Base-by-base conservation (phyloP, 768 basidiomycete genomes). In the Auricularia sp. region DNA sequence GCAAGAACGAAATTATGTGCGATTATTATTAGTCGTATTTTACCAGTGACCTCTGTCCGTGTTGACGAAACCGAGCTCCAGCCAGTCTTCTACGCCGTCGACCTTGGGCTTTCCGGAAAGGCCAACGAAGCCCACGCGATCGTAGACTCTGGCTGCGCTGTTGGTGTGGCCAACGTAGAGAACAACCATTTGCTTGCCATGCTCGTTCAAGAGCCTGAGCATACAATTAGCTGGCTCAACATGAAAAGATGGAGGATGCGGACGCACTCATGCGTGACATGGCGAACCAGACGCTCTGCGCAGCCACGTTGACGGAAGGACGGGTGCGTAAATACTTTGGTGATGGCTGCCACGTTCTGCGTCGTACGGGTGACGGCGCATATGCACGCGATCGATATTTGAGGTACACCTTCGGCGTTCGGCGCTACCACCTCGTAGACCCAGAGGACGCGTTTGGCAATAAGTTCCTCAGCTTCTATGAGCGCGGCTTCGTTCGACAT, bases 251-350 rank as follows among this genome's bases (percentile, higher is more conserved):
- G 4, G 21, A 36, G 29, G 21, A 29, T 37, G 24, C 34, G 16
- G 4, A 79, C 83, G 68, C 70, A 87, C 82, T 82, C 72, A 67
- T 78, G 73, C 68, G 82, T 83, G 29, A 89, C 86, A 16, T 77
- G 75, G 6, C 83, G 79, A 1, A 87, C 81, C 16, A 92, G 81
- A 8, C 81, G 78, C 70, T 83, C 83, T 0, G 90, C 89, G 68
- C 81, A 87, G 3, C 85, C 82, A 0, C 71, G 74, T 0, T 80
- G 71, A 51, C 86, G 77, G 79, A 82, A 86, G 1, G 68, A 39
- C 0, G 82, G 76, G 61, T 79, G 75, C 0, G 90, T 91, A 70
- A 77, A 87, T 0, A 91, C 89, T 72, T 92, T 91, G 47, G 86
- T 86, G 58, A 92, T 83, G 0, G 86, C 82, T 2, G 84, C 83